Conservation (phyloP, 1,284 basidiomycete species). For the Microstroma glucosiphilum region DNA sequence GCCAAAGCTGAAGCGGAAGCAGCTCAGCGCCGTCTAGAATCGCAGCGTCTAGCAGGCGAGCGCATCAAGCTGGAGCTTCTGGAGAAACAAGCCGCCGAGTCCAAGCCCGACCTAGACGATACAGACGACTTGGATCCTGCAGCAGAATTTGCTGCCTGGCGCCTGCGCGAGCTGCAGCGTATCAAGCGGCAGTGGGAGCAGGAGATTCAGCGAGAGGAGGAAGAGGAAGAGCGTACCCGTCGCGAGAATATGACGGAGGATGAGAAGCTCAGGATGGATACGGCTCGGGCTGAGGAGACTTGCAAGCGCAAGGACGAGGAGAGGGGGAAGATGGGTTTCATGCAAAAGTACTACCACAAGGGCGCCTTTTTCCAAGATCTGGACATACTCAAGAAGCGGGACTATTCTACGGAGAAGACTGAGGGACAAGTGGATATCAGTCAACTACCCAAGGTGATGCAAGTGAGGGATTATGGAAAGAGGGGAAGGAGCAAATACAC, state of each 20-base stretch:
- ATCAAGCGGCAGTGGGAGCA: constrained; percentile 87
- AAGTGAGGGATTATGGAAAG: constrained; percentile 93
- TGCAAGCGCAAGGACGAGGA: constrained; percentile 64
- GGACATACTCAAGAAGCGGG: constrained; percentile 74
- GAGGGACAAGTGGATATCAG: constrained; percentile 72
- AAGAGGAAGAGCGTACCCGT: constrained; percentile 81
- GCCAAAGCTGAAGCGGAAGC: constrained; percentile 67
- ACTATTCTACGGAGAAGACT: constrained; percentile 76
- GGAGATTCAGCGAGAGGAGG: constrained; percentile 67
- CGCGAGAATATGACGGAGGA: constrained; percentile 85
- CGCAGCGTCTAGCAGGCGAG: constrained; percentile 78
- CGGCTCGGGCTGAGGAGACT: constrained; percentile 72
- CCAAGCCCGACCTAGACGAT: constrained; percentile 83
- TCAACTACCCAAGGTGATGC: constrained; percentile 86
- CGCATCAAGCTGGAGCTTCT: constrained; percentile 74
- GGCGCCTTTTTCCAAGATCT: constrained; percentile 92
- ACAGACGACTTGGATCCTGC: constrained; percentile 85
- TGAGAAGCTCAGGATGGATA: constrained; percentile 79
- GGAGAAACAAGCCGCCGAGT: constrained; percentile 73
- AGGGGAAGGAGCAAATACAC: constrained; percentile 85
- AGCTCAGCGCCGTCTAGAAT: constrained; percentile 66
- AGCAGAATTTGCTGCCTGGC: constrained; percentile 92
- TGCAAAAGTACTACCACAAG: constrained; percentile 99
- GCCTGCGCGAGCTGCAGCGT: constrained; percentile 79
- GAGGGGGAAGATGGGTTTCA: constrained; percentile 76